These are phyloP conservation scores for Epichloe sp. DNA, from an alignment of 2,329 filamentous ascomycete species.

Conservation along the genomic window DNA sequence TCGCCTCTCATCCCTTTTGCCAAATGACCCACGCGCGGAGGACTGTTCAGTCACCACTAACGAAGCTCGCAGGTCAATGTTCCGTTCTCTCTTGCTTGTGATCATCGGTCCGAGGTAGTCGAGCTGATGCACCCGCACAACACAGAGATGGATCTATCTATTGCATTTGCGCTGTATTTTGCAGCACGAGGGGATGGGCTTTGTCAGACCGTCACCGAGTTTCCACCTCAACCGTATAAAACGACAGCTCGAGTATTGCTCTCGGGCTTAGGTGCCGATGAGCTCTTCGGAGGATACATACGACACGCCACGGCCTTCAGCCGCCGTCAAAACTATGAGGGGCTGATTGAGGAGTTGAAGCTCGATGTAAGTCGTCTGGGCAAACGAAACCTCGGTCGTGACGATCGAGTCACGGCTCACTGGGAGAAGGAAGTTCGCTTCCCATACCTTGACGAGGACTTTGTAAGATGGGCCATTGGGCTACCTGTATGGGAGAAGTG, in stretches of 20 bases:
- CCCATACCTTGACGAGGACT: slow-evolving; percentile 76
- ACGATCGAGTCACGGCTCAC: slow-evolving; percentile 80
- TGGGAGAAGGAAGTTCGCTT: slow-evolving; percentile 85
- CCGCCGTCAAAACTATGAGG: slow-evolving; percentile 48
- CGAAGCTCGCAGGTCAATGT: slow-evolving; percentile 50
- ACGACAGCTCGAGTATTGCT: slow-evolving; percentile 72
- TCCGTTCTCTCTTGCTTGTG: slow-evolving; percentile 60
- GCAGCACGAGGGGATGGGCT: slow-evolving; percentile 61
- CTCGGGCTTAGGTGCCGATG: slow-evolving; percentile 88
- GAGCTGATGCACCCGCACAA: slow-evolving; percentile 83
- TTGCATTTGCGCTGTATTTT: slow-evolving; percentile 88
- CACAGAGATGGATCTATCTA: slow-evolving; percentile 97
- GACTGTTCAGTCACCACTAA: background rate
- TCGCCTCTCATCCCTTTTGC: background rate
- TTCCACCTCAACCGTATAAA: slow-evolving; percentile 33
- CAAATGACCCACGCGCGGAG: no score
- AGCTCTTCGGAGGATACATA: slow-evolving; percentile 87
- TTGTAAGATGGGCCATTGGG: slow-evolving; percentile 69
- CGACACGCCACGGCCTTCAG: slow-evolving; percentile 69
- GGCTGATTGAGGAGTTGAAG: slow-evolving; percentile 68
- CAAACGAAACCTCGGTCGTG: slow-evolving; percentile 86
- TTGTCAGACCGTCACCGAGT: slow-evolving; percentile 20
- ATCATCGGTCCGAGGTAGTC: slow-evolving; percentile 56
- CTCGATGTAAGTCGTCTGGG: slow-evolving; percentile 78
- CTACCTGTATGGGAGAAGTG: slow-evolving; percentile 75